Base-by-base conservation (phyloP, 2,329 filamentous ascomycete genomes). In the Mariannaea sp. region DNA sequence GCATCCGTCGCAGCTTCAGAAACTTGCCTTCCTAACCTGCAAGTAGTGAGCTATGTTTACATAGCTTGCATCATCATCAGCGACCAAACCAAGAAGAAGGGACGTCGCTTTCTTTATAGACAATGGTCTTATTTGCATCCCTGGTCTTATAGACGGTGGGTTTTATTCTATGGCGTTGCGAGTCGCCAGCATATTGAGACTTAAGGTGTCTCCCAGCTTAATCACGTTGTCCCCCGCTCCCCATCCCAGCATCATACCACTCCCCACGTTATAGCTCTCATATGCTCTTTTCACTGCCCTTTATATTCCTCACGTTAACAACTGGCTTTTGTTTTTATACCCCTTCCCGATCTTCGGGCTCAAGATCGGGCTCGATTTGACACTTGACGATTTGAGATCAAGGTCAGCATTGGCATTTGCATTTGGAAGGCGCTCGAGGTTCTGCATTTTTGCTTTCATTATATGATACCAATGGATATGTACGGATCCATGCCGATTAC, bases 341-440 rank as follows among this genome's bases (percentile, higher is more conserved):
- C 22, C 22, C 22, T 35, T 24, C 30, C 24, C 38, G 24, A 49
- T 33, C 16, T 12, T 43, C 6, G 19, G 32, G 17, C 5, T 38
- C 26, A 35, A 39, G 32, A 38, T n/a, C 20, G 32, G 32, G 50
- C 8, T 53, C 48, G 29, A 42, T 29, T 39, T 16, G 44, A 38
- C 22, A 26, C 22, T 22, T 46, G n/a, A 49, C 13, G 40, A 36
- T 45, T 45, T 49, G 45, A 39, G 44, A 49, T n/a, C 33, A 54
- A 40, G 26, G n/a, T 41, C 19, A 24, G 19, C 27, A 35, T 41
- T 24, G 12, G 32, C 22, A 33, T 48, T 49, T 49, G 45, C 45
- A 49, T 54, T 45, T 17, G 42, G 19, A 45, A 41, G 42, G 42
- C 42, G 42, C 42, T 45, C 10, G 29, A 20, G 42, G 42, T 32